phyloP scores from a whole-genome alignment of 2,329 filamentous ascomycete genomes.

The Colletotrichum sp. region DNA sequence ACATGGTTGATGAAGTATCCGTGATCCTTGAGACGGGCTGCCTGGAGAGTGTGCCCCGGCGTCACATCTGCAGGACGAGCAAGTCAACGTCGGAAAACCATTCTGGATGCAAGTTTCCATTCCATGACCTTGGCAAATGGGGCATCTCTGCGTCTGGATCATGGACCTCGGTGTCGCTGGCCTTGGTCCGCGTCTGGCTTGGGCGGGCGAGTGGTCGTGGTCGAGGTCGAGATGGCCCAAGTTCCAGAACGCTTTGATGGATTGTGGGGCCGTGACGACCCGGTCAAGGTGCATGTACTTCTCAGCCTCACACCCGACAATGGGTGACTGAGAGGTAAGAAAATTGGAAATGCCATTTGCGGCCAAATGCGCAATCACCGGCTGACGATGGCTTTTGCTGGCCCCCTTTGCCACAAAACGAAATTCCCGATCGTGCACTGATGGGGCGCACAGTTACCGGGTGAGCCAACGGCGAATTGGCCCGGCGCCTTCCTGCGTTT shows the following conservation, averaged over 20 bases:
- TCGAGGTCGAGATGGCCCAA: neutral
- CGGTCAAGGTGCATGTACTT: neutral
- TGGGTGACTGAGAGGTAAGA: neutral
- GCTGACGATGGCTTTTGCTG: conserved; percentile 6
- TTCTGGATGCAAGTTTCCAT: neutral
- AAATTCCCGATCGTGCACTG: neutral
- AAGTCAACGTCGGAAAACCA: neutral
- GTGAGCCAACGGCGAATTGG: neutral
- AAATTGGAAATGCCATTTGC: conserved; percentile 11
- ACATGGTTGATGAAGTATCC: neutral
- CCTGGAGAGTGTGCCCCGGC: neutral
- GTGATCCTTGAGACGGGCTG: neutral
- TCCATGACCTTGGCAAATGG: neutral
- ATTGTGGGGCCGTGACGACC: conserved; percentile 7
- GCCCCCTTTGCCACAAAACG: neutral
- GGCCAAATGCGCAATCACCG: conserved; percentile 14
- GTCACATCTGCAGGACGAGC: neutral
- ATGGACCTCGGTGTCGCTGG: neutral
- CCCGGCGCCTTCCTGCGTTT: neutral
- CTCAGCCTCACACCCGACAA: conserved; percentile 4
- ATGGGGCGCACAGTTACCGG: neutral
- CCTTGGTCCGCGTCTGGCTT: neutral
- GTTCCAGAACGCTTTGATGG: conserved; percentile 17
- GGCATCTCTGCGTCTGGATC: neutral
- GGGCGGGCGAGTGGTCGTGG: neutral